Conservation (phyloP, 805 yeast species). For the Metschnikowia aberdeeniae region DNA sequence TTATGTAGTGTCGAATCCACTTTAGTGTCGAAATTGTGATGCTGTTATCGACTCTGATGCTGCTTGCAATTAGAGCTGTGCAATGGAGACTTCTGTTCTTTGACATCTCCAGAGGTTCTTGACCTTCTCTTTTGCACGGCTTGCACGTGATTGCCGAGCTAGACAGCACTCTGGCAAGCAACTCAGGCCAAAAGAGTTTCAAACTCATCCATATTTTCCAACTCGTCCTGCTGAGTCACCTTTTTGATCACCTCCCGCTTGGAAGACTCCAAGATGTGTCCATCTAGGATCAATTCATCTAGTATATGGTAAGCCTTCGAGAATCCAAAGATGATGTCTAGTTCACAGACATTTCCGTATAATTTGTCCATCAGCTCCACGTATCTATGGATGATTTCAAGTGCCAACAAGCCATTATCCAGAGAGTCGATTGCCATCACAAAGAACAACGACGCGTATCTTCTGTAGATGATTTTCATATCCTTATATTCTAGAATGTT, state of each 20-base stretch:
- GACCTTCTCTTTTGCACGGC: no score
- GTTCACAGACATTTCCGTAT: slow-evolving; percentile 93
- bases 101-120: no score
- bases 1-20: no score
- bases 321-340: slow-evolving; percentile 94
- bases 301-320: slow-evolving; percentile 88
- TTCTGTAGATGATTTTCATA: slow-evolving; percentile 79
- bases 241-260: slow-evolving; percentile 72
- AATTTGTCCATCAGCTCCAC: slow-evolving; percentile 96
- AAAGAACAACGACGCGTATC: slow-evolving; percentile 92
- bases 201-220: slow-evolving; percentile 72
- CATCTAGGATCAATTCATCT: slow-evolving; percentile 87
- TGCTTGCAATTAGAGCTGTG: no score
- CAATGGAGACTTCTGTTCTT: background rate
- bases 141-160: no score
- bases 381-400: slow-evolving; percentile 86
- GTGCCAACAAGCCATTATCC: slow-evolving; percentile 81
- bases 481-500: slow-evolving; percentile 85
- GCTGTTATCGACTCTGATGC: no score
- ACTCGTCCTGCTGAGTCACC: slow-evolving; percentile 80
- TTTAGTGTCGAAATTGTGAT: no score
- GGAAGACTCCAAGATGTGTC: slow-evolving; percentile 79
- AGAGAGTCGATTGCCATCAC: slow-evolving; percentile 78
- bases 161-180: background rate
- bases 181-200: slow-evolving; percentile 35